A percentile compares a stretch with the other conserved stretches of the same genome.
phyloP scores from a whole-genome alignment of 176 grass and related monocot genomes.

The Hordeum marinum region DNA sequence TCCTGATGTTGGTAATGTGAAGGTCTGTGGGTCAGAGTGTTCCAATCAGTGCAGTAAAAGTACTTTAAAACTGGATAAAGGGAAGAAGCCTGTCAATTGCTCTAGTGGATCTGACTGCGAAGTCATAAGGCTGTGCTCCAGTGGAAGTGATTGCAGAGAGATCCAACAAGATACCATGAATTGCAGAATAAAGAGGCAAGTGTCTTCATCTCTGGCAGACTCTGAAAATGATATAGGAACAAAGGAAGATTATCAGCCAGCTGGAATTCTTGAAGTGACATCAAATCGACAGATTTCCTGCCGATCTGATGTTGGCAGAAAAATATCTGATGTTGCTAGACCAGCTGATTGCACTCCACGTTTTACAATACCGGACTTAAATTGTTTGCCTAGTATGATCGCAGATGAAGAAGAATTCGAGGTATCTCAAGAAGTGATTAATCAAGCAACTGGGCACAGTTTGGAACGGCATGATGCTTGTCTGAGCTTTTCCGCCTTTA shows the following conservation, averaged over 20 bases:
- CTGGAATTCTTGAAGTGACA: neutral
- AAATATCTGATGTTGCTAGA: slow-evolving; percentile 7
- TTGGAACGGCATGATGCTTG: neutral
- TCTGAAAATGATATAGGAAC: neutral
- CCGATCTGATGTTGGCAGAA: neutral
- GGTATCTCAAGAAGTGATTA: neutral
- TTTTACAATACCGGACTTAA: slow-evolving; percentile 39
- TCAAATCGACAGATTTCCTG: slow-evolving; percentile 19
- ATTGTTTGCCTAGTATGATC: slow-evolving; percentile 20
- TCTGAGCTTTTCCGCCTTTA: slow-evolving; percentile 13
- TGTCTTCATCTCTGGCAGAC: neutral
- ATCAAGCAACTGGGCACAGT: neutral
- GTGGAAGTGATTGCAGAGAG: neutral
- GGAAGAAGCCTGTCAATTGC: neutral
- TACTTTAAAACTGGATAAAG: slow-evolving; percentile 5
- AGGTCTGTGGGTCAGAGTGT: neutral
- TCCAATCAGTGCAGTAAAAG: slow-evolving; percentile 14
- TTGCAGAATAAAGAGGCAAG: slow-evolving; percentile 19
- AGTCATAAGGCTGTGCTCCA: neutral
- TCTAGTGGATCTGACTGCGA: slow-evolving; percentile 13
- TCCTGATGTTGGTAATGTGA: slow-evolving; percentile 12
- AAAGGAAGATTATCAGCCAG: neutral
- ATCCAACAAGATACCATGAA: neutral
- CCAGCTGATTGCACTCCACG: neutral
- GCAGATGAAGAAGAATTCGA: slow-evolving; percentile 7